Base-by-base conservation (phyloP, 2,329 filamentous ascomycete species). In the Microsporum audouinii region DNA sequence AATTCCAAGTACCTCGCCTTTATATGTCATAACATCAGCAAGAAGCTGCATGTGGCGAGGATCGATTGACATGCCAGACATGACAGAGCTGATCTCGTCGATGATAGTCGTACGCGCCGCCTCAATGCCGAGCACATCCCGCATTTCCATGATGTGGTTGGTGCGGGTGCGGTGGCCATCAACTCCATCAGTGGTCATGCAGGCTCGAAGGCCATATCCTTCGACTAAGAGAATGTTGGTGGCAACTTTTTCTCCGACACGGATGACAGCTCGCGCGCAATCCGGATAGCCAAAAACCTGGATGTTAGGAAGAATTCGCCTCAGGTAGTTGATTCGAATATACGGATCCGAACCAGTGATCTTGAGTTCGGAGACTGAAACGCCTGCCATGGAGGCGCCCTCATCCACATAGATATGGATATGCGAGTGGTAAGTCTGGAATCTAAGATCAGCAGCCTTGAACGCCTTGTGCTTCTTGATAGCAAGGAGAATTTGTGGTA, bases 1-100 rank as follows among this genome's bases (percentile, higher is more conserved):
- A 71, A 99, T 99, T 58, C 94, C 94, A 17, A 96, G 82, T 0
- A 99, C 89, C 67, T 97, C 92, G 58, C 94, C 94, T 78, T 96
- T 97, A 81, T 92, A 97, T 0, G 94, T 97, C 94, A 99, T 99
- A 60, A 96, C 91, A 70, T 99, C 94, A 8, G 94, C 92, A 1
- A 99, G 84, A 17, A 99, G 82, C 72, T 96, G 88, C 91, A 99
- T 97, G 77, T 99, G 94, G 61, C 94, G 88, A 51, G 91, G 92
- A 75, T 99, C 94, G 69, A 99, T 97, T 73, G 84, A 86, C 91
- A 99, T 96, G 72, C 87, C 85, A 39, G 84, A 84, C 91, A 97
- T 99, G 71, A 97, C 94, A 59, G 82, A 81, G 59, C 81, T 82
- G 69, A 99, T 97, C 77, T 99, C 94, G 53, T 83, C 79, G 57